Percentiles rank a stretch among this genome's conserved stretches.
Evolutionary conservation across 805 yeast species (phyloP).

Genomic region (Peterozyma xylosa): DNA sequence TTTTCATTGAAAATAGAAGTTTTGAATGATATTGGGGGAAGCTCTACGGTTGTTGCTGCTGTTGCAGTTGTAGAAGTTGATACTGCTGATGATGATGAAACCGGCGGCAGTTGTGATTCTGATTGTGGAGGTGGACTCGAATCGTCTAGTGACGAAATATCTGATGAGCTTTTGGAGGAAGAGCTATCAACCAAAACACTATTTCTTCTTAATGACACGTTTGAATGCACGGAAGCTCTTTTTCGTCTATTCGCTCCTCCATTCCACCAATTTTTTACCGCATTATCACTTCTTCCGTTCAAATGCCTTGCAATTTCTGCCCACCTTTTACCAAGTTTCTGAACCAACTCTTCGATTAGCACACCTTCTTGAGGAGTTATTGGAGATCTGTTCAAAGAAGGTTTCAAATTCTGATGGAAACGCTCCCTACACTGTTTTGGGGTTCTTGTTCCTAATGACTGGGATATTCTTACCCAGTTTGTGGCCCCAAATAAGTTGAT

Average conservation of each 20-base stretch:
- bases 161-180: not conserved
- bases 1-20: constrained; percentile 10
- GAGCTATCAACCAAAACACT: not conserved
- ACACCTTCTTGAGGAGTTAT: constrained; percentile 81
- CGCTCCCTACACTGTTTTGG: constrained; percentile 92
- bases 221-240: constrained; percentile 32
- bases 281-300: constrained; percentile 84
- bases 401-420: constrained; percentile 86
- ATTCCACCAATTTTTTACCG: constrained; percentile 95
- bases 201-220: constrained; percentile 6
- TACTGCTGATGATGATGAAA: not conserved
- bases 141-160: not conserved
- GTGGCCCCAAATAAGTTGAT: constrained; percentile 69
- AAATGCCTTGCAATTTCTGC: constrained; percentile 87
- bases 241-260: constrained; percentile 86
- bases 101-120: not conserved
- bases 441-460: constrained; percentile 63
- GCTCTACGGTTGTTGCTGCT: constrained; percentile 1
- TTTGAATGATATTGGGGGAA: constrained; percentile 9
- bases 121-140: constrained; percentile 5
- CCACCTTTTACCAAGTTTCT: constrained; percentile 81
- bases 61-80: constrained; percentile 6
- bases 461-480: constrained; percentile 85
- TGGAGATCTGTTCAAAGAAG: constrained; percentile 73
- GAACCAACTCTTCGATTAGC: constrained; percentile 72